Percentiles rank a stretch among this genome's conserved stretches.
These are phyloP conservation scores for Mycena venus DNA, from an alignment of 768 basidiomycete species.

Conservation along the genomic window DNA sequence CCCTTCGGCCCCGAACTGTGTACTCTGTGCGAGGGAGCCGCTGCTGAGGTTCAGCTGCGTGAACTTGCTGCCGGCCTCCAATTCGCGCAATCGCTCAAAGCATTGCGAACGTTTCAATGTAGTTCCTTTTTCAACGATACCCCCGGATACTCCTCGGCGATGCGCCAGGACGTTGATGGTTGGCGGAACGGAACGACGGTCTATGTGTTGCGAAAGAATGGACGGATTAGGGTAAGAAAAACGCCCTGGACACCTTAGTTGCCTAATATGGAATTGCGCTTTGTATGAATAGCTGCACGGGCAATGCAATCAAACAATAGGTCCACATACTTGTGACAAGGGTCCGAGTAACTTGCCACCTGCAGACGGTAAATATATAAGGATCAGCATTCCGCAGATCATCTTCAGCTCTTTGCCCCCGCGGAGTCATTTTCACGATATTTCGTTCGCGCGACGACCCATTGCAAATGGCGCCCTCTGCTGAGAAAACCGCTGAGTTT, in stretches of 20 bases:
- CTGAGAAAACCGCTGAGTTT: constrained; percentile 62
- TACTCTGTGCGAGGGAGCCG: constrained; percentile 43
- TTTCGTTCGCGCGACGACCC: constrained; percentile 4
- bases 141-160: constrained; percentile 35
- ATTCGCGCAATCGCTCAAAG: constrained; percentile 59
- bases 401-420: constrained; percentile 14
- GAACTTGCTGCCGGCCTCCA: constrained; percentile 64
- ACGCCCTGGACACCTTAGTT: constrained; percentile 49
- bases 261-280: constrained; percentile 24
- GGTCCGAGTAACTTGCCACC: not conserved
- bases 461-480: constrained; percentile 3
- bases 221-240: constrained; percentile 58
- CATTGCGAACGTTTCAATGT: constrained; percentile 63
- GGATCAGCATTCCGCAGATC: not conserved
- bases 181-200: constrained; percentile 49
- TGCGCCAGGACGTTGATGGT: not conserved
- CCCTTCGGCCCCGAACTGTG: constrained; percentile 54
- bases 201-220: constrained; percentile 55
- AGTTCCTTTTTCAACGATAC: constrained; percentile 59
- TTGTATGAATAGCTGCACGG: constrained; percentile 19
- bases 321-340: constrained; percentile 11
- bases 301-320: constrained; percentile 14
- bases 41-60: constrained; percentile 50
- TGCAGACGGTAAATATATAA: constrained; percentile 14
- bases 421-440: constrained; percentile 12